Evolutionary conservation across 768 basidiomycete genomes (phyloP).

Genomic region (Leccinum obscurum): DNA sequence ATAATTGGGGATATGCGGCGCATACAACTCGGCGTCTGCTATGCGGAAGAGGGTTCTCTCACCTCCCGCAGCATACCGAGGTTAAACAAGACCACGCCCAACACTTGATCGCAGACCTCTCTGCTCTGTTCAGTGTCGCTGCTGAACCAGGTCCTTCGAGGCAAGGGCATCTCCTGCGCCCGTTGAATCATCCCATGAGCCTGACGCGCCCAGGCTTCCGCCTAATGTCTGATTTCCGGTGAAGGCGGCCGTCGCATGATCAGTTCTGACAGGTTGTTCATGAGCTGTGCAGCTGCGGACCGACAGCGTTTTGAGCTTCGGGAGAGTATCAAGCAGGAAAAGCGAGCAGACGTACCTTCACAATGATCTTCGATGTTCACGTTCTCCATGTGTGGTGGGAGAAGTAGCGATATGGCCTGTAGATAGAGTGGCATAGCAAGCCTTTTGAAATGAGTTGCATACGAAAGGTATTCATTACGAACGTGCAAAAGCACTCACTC

Average conservation of each 20-base stretch:
- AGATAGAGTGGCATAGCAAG: too few species aligned
- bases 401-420: too few species aligned
- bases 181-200: constrained; percentile 39
- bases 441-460: too few species aligned
- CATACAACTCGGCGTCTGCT: too few species aligned
- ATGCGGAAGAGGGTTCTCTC: too few species aligned
- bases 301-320: not conserved
- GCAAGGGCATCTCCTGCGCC: constrained; percentile 19
- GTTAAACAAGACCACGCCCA: constrained; percentile 62
- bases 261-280: constrained; percentile 48
- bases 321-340: not conserved
- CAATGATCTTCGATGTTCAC: constrained; percentile 36
- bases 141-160: constrained; percentile 22
- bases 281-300: constrained; percentile 43
- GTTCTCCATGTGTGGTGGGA: too few species aligned
- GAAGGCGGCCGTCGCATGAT: constrained; percentile 40
- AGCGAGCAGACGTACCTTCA: constrained; percentile 44
- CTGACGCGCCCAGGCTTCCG: constrained; percentile 63
- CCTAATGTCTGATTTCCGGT: constrained; percentile 39
- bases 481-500: constrained; percentile 29
- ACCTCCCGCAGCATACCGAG: constrained; percentile 54
- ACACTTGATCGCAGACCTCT: constrained; percentile 52
- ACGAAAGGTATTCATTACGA: too few species aligned
- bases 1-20: too few species aligned
- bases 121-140: constrained; percentile 25